Evolutionary conservation across 495 filamentous ascomycete genomes (phyloP).

Genomic region (Thozetella sp.): DNA sequence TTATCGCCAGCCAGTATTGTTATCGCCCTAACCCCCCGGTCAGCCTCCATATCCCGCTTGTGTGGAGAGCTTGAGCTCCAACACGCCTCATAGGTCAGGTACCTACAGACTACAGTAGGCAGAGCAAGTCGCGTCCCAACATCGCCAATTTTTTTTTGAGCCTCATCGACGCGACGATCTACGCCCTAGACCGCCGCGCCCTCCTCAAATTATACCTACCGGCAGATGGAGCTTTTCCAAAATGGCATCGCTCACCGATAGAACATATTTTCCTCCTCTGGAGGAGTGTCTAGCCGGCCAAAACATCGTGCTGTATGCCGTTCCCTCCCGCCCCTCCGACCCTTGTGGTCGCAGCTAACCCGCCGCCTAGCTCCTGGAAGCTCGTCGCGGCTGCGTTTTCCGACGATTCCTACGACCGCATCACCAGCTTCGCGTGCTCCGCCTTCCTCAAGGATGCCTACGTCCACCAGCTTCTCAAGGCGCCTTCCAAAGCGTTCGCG

Average conservation of each 20-base stretch:
- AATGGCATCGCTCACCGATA: conserved; percentile 65
- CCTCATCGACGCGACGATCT: background rate
- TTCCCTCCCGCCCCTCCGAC: conserved; percentile 49
- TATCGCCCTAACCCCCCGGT: background rate
- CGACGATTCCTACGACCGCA: conserved; percentile 47
- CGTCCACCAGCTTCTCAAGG: conserved; percentile 64
- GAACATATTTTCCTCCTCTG: conserved; percentile 47
- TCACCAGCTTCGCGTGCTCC: conserved; percentile 50
- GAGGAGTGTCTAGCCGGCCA: conserved; percentile 48
- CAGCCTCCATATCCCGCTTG: background rate
- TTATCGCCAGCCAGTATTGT: background rate
- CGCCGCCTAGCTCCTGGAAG: conserved; percentile 70
- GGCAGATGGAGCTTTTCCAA: conserved; percentile 45
- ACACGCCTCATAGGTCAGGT: too few relatives aligned
- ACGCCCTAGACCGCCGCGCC: background rate
- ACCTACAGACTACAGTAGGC: background rate
- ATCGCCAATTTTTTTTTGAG: background rate
- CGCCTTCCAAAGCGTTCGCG: conserved; percentile 64
- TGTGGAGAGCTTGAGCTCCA: conserved; percentile 3
- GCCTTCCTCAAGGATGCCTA: conserved; percentile 70
- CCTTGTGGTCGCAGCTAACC: conserved; percentile 49
- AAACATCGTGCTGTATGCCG: conserved; percentile 39
- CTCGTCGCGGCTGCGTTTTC: conserved; percentile 66
- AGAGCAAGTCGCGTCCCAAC: conserved; percentile 3
- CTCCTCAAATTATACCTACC: conserved; percentile 4